Percentiles rank a stretch among this genome's conserved stretches.
phyloP scores from a whole-genome alignment of 2,329 filamentous ascomycete species.

The Aspergillus eucalypticola region DNA sequence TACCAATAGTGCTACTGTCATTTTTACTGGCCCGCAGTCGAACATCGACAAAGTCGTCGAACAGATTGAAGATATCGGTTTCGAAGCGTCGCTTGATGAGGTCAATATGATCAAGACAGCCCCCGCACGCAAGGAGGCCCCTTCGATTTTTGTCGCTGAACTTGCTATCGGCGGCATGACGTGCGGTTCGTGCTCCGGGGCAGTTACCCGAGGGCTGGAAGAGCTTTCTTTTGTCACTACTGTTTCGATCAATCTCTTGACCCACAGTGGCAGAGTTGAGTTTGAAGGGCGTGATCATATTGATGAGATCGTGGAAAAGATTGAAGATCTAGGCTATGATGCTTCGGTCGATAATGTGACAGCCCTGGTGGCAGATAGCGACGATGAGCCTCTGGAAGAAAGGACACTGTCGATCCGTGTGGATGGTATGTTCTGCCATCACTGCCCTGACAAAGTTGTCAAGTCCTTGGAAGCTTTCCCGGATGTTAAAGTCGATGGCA shows the following conservation, averaged over 20 bases:
- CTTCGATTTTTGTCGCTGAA: constrained; percentile 41
- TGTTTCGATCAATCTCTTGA: constrained; percentile 54
- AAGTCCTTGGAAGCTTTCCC: constrained; percentile 49
- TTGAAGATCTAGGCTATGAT: constrained; percentile 66
- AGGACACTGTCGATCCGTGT: constrained; percentile 66
- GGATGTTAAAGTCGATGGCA: constrained; percentile 40
- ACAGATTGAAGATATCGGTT: constrained; percentile 52
- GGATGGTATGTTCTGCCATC: constrained; percentile 72
- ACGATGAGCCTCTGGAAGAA: constrained; percentile 31
- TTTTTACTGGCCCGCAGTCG: constrained; percentile 53
- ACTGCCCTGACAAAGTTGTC: constrained; percentile 60
- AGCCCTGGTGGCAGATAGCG: constrained; percentile 31
- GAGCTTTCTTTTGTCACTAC: constrained; percentile 48
- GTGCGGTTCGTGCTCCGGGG: constrained; percentile 56
- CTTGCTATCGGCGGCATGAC: constrained; percentile 60
- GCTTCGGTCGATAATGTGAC: constrained; percentile 56
- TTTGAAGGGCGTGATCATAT: constrained; percentile 52
- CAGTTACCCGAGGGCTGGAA: constrained; percentile 51
- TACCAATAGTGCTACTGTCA: constrained; percentile 65
- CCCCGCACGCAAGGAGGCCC: constrained; percentile 8
- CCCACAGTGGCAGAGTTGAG: constrained; percentile 51
- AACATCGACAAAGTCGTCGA: constrained; percentile 51
- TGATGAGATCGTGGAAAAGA: constrained; percentile 48
- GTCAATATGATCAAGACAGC: constrained; percentile 21
- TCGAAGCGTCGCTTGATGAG: constrained; percentile 47